phyloP scores from a whole-genome alignment of 306 rosid genomes.

The Canavalia ensiformis region DNA sequence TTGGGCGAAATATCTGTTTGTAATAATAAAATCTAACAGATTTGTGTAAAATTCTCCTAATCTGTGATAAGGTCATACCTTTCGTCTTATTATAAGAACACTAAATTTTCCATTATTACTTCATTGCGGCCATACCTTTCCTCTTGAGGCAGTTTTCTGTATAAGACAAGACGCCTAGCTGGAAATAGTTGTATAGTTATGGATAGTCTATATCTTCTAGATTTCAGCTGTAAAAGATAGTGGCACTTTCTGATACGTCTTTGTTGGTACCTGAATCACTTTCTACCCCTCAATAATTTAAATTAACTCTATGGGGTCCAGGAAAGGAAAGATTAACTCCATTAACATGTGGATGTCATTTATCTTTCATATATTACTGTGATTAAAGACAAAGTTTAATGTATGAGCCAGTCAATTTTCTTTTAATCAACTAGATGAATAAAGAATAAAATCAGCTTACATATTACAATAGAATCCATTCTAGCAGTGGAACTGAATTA shows the following conservation, averaged over 20 bases:
- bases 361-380: slow-evolving; percentile 8
- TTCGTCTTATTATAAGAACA: not conserved
- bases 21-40: not conserved
- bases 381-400: not conserved
- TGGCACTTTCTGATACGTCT: not conserved
- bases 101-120: not conserved
- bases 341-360: not conserved
- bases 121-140: not conserved
- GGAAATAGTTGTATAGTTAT: slow-evolving; percentile 16
- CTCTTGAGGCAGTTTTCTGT: slow-evolving; percentile 13
- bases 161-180: slow-evolving; percentile 15
- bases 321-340: not conserved
- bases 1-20: not conserved
- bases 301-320: not conserved
- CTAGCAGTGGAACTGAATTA: not conserved
- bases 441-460: not conserved
- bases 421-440: not conserved
- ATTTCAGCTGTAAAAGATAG: not conserved
- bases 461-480: slow-evolving; percentile 25
- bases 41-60: slow-evolving; percentile 2
- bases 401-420: not conserved
- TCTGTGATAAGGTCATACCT: not conserved
- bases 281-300: not conserved
- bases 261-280: slow-evolving; percentile 17
- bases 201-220: not conserved